Evolutionary conservation across 192 early-diverging fungal species (phyloP).

Genomic region (Coemansia asiatica): DNA sequence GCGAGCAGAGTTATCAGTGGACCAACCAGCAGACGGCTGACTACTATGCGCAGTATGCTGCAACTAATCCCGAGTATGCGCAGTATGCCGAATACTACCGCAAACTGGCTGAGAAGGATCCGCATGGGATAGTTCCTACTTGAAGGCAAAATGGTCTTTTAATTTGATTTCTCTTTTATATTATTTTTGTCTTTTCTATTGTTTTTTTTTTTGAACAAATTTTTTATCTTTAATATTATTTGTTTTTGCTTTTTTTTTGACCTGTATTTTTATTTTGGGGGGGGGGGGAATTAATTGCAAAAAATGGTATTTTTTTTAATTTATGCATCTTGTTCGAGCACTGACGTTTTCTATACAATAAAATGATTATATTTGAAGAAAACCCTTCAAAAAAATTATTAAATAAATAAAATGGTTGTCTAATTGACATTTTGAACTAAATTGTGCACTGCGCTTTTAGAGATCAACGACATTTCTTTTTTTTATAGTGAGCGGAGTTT

Average conservation of each 20-base stretch:
- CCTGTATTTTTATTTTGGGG: too few species aligned
- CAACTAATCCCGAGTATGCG: slow-evolving; percentile 48
- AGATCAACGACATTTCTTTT: too few species aligned
- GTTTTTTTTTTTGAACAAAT: not conserved
- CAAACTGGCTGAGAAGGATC: slow-evolving; percentile 51
- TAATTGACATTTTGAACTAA: too few species aligned
- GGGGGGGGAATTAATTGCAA: not conserved
- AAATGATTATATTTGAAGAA: too few species aligned
- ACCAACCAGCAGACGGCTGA: slow-evolving; percentile 54
- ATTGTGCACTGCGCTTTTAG: too few species aligned
- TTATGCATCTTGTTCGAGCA: not conserved
- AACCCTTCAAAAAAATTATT: too few species aligned
- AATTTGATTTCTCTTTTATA: not conserved
- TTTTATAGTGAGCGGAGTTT: too few species aligned
- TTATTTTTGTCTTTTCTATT: not conserved
- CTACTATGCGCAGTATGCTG: slow-evolving; percentile 50
- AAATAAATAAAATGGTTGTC: too few species aligned
- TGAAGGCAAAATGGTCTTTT: slow-evolving; percentile 7
- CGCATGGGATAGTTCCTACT: slow-evolving; percentile 50
- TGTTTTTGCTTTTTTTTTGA: too few species aligned
- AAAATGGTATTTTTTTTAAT: not conserved
- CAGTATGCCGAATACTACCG: slow-evolving; percentile 56
- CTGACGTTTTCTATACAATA: too few species aligned
- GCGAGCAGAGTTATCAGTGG: slow-evolving; percentile 41
- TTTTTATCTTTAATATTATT: not conserved